Percentiles rank a stretch among this genome's conserved stretches.
Evolutionary conservation across 2,329 filamentous ascomycete species (phyloP).

Genomic region (Blastomyces emzantsi): DNA sequence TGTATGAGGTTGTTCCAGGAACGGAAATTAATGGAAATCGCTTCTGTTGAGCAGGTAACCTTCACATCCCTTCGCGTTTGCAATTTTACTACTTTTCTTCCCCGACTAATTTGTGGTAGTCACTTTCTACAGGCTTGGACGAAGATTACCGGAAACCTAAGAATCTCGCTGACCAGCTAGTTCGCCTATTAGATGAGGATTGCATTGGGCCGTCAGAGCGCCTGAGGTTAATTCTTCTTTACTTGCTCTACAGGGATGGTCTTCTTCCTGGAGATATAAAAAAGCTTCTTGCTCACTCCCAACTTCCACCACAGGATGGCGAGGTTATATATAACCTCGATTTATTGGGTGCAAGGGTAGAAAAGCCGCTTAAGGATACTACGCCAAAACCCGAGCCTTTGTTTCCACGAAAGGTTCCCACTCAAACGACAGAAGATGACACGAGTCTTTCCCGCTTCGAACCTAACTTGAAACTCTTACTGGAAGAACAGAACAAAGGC

Average conservation of each 20-base stretch:
- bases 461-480: slow-evolving; percentile 68
- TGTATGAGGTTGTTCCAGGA: slow-evolving; percentile 90
- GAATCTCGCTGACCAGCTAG: slow-evolving; percentile 74
- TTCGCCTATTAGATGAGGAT: slow-evolving; percentile 80
- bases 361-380: slow-evolving; percentile 67
- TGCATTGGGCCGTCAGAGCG: slow-evolving; percentile 63
- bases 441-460: slow-evolving; percentile 82
- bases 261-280: slow-evolving; percentile 74
- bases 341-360: slow-evolving; percentile 66
- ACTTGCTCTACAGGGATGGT: slow-evolving; percentile 77
- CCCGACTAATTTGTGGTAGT: slow-evolving; percentile 34
- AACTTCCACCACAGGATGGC: slow-evolving; percentile 63
- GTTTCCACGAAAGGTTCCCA: slow-evolving; percentile 58
- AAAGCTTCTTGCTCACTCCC: slow-evolving; percentile 73
- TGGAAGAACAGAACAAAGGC: slow-evolving; percentile 64
- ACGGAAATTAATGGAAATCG: slow-evolving; percentile 76
- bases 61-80: background rate
- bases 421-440: slow-evolving; percentile 56
- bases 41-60: slow-evolving; percentile 68
- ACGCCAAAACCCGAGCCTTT: slow-evolving; percentile 57
- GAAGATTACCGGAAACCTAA: slow-evolving; percentile 89
- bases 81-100: background rate
- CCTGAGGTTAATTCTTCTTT: slow-evolving; percentile 75
- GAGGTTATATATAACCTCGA: slow-evolving; percentile 67
- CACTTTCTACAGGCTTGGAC: slow-evolving; percentile 80